A percentile compares a stretch with the other conserved stretches of the same genome.
Conservation (phyloP, 345 rosid species). For the Erucastrum elatum region DNA sequence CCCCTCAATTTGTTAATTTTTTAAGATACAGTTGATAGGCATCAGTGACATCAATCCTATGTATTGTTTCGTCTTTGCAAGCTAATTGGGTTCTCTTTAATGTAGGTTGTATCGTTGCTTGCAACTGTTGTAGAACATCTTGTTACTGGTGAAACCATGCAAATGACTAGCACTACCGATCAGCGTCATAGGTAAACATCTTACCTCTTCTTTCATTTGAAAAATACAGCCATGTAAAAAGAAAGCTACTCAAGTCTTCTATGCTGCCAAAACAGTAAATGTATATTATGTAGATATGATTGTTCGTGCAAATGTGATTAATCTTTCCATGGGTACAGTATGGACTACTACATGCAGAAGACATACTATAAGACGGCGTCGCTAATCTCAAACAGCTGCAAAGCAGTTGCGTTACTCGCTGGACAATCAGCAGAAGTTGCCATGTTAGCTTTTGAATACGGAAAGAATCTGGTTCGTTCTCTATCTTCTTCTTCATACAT, state of each 20-base stretch:
- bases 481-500: background rate
- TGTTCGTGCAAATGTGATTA: background rate
- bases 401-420: slow-evolving; percentile 87
- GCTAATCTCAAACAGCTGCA: slow-evolving; percentile 86
- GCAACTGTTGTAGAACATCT: slow-evolving; percentile 93
- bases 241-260: slow-evolving; percentile 6
- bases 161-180: slow-evolving; percentile 74
- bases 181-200: slow-evolving; percentile 70
- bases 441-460: slow-evolving; percentile 80
- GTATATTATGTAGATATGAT: background rate
- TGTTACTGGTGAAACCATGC: slow-evolving; percentile 97
- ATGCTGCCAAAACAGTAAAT: background rate
- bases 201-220: background rate
- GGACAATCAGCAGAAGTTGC: slow-evolving; percentile 91
- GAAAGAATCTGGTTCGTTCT: slow-evolving; percentile 86
- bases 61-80: background rate
- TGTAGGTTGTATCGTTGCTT: slow-evolving; percentile 77
- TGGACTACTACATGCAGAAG: slow-evolving; percentile 86
- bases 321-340: slow-evolving; percentile 50
- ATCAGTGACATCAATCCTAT: background rate
- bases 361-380: slow-evolving; percentile 92
- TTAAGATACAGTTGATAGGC: background rate
- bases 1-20: background rate
- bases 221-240: background rate
- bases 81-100: slow-evolving; percentile 2